Evolutionary conservation across 441 rosid species (phyloP).

Genomic region (Daphne laureola): DNA sequence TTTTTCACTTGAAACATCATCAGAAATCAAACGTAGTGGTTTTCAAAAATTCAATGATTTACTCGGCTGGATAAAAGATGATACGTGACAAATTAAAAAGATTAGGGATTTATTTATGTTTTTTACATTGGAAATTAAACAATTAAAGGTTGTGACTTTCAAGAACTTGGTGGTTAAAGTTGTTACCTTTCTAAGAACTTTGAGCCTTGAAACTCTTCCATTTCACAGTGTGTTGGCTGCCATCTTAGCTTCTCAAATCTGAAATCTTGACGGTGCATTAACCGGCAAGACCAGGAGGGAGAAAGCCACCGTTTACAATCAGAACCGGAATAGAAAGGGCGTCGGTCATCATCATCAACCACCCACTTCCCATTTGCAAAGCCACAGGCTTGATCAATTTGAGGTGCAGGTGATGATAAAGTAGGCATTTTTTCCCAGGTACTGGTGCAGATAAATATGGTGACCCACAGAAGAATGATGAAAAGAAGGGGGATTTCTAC

Average conservation of each 20-base stretch:
- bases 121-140: too few species aligned
- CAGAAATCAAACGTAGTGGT: too few species aligned
- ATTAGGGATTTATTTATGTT: too few species aligned
- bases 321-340: constrained; percentile 74
- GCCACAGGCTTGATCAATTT: too few species aligned
- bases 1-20: too few species aligned
- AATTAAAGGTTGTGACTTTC: too few species aligned
- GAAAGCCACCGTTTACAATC: constrained; percentile 88
- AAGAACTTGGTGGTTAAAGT: too few species aligned
- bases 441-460: constrained; percentile 35
- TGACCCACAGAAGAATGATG: constrained; percentile 48
- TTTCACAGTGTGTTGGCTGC: constrained; percentile 76
- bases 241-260: constrained; percentile 68
- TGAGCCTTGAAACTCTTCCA: constrained; percentile 73
- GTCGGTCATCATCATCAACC: constrained; percentile 59
- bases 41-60: too few species aligned
- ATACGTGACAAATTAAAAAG: too few species aligned
- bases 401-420: too few species aligned
- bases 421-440: constrained; percentile 56
- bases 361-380: constrained; percentile 91
- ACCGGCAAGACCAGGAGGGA: constrained; percentile 82
- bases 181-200: constrained; percentile 64
- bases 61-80: too few species aligned
- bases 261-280: constrained; percentile 85
- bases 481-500: constrained; percentile 50